phyloP scores from a whole-genome alignment of 176 grass and related monocot genomes.

The Ampelocalamus luodianensis region DNA sequence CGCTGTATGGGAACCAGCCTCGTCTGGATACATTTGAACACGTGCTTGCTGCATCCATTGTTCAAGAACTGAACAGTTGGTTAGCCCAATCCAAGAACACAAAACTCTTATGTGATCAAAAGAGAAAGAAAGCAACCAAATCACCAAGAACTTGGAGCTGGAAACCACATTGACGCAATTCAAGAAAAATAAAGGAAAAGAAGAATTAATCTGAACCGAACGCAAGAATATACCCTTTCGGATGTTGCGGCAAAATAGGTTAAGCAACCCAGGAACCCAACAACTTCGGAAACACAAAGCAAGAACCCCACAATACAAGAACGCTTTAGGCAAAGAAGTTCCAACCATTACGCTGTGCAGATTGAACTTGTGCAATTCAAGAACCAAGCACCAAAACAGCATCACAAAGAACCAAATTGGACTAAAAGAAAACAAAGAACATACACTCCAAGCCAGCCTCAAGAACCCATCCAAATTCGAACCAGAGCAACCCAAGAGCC shows the following conservation, averaged over 20 bases:
- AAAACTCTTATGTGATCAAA: no score
- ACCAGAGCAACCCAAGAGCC: no score
- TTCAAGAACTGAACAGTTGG: conserved; percentile 8
- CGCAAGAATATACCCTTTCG: conserved; percentile 1
- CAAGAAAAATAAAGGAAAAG: neutral
- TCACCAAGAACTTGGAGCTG: neutral
- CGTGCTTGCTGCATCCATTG: conserved; percentile 54
- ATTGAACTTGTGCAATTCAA: neutral
- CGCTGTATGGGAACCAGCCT: conserved; percentile 64
- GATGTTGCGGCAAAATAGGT: neutral
- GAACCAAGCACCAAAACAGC: neutral
- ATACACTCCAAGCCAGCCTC: neutral
- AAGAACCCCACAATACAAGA: neutral
- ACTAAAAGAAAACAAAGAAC: neutral
- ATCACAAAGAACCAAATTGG: neutral
- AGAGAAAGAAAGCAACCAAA: no score
- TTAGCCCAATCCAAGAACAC: neutral
- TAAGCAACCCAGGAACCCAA: neutral
- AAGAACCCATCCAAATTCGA: neutral
- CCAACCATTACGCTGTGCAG: no score
- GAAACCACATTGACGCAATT: neutral
- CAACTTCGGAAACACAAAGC: neutral
- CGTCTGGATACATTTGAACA: conserved; percentile 17
- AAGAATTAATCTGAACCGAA: neutral
- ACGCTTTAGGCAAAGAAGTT: neutral